A percentile compares a stretch with the other conserved stretches of the same genome.
phyloP scores from a whole-genome alignment of 1,284 basidiomycete species.

The Leccinum cinnamomeum region DNA sequence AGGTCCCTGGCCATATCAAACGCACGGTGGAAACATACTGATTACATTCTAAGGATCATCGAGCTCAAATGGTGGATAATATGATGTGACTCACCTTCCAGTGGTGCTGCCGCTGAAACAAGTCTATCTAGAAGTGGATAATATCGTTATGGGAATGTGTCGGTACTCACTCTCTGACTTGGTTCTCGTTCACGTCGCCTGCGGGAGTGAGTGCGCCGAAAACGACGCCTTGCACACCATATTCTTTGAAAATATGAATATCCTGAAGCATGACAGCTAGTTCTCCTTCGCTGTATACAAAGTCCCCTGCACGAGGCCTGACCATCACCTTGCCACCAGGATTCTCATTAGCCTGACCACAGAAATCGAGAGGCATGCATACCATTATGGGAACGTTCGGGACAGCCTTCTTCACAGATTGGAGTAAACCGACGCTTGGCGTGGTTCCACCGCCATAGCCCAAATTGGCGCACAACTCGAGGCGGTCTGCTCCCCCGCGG shows the following conservation, averaged over 20 bases:
- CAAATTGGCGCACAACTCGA: conserved; percentile 78
- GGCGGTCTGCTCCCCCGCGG: conserved; percentile 65
- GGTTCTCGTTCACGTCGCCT: conserved; percentile 59
- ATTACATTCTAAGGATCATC: conserved; percentile 2
- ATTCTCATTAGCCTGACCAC: background rate
- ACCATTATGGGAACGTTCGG: conserved; percentile 69
- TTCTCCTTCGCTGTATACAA: conserved; percentile 66
- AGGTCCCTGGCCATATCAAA: conserved; percentile 72
- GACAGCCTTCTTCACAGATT: conserved; percentile 48
- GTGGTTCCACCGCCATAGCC: conserved; percentile 76
- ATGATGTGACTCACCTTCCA: conserved; percentile 53
- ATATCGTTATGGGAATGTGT: background rate
- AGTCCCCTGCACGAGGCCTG: conserved; percentile 75
- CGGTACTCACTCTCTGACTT: conserved; percentile 47
- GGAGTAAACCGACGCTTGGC: conserved; percentile 70
- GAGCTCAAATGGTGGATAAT: background rate
- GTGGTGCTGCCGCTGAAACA: conserved; percentile 54
- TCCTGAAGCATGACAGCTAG: conserved; percentile 73
- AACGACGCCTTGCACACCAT: conserved; percentile 65
- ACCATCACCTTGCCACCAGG: conserved; percentile 64
- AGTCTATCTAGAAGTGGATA: conserved; percentile 42
- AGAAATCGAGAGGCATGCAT: conserved; percentile 32
- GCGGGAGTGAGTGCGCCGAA: conserved; percentile 62
- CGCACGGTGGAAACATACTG: conserved; percentile 83
- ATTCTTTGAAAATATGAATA: conserved; percentile 57